phyloP scores from a whole-genome alignment of 2,329 filamentous ascomycete genomes.

The Calonectria pseudoturangicola region DNA sequence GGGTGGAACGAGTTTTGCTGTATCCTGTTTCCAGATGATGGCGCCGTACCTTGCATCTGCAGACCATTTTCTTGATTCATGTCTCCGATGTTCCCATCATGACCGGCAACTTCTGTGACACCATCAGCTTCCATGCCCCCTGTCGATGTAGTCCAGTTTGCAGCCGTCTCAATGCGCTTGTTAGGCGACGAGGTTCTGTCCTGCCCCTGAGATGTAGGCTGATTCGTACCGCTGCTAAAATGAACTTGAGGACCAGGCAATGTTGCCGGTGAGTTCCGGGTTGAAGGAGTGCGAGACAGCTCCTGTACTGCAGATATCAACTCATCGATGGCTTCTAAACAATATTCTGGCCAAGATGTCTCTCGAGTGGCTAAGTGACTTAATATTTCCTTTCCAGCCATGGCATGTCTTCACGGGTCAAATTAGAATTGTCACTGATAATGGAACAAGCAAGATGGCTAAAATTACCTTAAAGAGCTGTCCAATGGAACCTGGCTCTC shows the following conservation, averaged over 20 bases:
- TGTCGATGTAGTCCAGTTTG: background rate
- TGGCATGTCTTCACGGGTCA: slow-evolving; percentile 50
- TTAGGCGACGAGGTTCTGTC: slow-evolving; percentile 17
- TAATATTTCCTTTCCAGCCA: slow-evolving; percentile 55
- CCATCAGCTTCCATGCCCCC: background rate
- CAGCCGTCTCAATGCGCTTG: slow-evolving; percentile 30
- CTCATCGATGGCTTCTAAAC: slow-evolving; percentile 57
- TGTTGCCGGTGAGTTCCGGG: slow-evolving; percentile 41
- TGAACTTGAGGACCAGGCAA: background rate
- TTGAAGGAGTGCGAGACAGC: slow-evolving; percentile 40
- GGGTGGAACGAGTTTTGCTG: slow-evolving; percentile 1
- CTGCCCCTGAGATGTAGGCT: slow-evolving; percentile 3
- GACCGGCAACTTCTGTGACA: background rate
- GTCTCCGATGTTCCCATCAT: background rate
- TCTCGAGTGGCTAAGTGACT: slow-evolving; percentile 54
- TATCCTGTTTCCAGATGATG: background rate
- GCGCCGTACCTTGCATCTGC: background rate
- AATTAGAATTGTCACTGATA: background rate
- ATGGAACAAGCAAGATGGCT: rapidly evolving
- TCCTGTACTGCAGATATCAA: slow-evolving; percentile 56
- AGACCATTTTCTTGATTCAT: background rate
- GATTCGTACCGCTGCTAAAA: background rate
- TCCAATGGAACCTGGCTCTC: slow-evolving; percentile 63
- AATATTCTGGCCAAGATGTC: slow-evolving; percentile 60
- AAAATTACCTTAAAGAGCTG: slow-evolving; percentile 62